Percentiles rank a stretch among this genome's conserved stretches.
Conservation (phyloP, 2,329 filamentous ascomycete species). For the Ophiosphaerella korrae region DNA sequence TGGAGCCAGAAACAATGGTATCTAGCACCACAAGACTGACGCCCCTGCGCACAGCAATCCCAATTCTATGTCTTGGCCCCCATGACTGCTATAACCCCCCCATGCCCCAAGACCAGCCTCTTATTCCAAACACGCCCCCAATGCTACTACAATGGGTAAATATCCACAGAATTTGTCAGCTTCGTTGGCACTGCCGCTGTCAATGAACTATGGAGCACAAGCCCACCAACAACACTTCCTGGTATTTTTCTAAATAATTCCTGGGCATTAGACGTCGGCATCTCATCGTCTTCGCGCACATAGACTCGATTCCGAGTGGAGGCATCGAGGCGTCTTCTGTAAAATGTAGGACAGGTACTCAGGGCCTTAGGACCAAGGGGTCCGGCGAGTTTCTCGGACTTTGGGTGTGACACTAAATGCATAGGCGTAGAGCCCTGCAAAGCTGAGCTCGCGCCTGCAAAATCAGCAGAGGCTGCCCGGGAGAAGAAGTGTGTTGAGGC, state of each 20-base stretch:
- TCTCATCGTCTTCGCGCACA: constrained; percentile 17
- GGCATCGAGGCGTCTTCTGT: constrained; percentile 27
- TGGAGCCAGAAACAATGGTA: too few relatives aligned
- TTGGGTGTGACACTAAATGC: neutral
- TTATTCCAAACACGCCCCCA: neutral
- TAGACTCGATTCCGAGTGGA: constrained; percentile 33
- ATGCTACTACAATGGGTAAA: constrained; percentile 25
- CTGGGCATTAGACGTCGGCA: constrained; percentile 20
- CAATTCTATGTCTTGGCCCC: too few relatives aligned
- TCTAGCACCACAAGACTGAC: too few relatives aligned
- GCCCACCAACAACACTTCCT: constrained; percentile 22
- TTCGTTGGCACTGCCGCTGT: constrained; percentile 21
- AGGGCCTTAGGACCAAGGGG: neutral
- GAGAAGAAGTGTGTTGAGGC: constrained; percentile 19
- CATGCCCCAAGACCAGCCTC: neutral
- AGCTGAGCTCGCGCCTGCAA: constrained; percentile 4
- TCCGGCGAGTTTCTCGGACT: constrained; percentile 1
- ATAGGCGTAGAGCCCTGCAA: constrained; percentile 2
- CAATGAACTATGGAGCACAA: constrained; percentile 29
- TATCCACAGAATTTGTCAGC: constrained; percentile 32
- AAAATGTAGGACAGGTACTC: constrained; percentile 21
- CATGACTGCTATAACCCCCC: too few relatives aligned
- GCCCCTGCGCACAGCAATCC: too few relatives aligned
- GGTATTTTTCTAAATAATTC: constrained; percentile 23
- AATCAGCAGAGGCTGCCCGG: constrained; percentile 23